These are phyloP conservation scores for Edaphochlamys debaryana DNA, from an alignment of 139 green algal genomes.

Conservation along the genomic window DNA sequence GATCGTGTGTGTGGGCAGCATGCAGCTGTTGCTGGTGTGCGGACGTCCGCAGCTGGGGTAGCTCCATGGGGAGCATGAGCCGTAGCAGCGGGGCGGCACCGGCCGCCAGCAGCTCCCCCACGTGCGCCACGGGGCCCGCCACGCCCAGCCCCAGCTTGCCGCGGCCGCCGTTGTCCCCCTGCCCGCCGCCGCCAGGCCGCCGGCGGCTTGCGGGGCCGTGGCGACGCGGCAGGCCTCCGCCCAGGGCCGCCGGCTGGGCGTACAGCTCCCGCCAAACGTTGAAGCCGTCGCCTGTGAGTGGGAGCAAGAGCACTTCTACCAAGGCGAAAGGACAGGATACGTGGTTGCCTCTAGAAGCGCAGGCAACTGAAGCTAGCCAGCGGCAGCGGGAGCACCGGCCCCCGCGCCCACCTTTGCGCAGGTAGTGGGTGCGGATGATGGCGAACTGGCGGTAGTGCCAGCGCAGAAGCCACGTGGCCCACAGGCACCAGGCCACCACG, in stretches of 20 bases:
- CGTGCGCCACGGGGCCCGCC: no score
- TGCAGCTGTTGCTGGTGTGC: no score
- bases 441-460: conserved; percentile 55
- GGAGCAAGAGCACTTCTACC: no score
- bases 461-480: conserved; percentile 36
- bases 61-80: background rate
- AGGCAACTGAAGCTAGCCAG: no score
- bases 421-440: conserved; percentile 52
- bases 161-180: no score
- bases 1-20: no score
- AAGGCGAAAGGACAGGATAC: no score
- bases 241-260: background rate
- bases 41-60: background rate
- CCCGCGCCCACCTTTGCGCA: conserved; percentile 46
- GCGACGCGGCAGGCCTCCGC: background rate
- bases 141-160: no score
- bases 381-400: no score
- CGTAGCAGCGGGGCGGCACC: no score
- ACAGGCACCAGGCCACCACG: conserved; percentile 43
- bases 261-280: conserved; percentile 48
- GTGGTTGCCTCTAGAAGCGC: no score
- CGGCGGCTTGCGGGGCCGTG: background rate
- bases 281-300: conserved; percentile 44
- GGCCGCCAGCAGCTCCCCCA: background rate
- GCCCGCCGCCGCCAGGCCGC: background rate